Base-by-base conservation (phyloP, 2,329 filamentous ascomycete genomes). In the Hypoxylon sp. region DNA sequence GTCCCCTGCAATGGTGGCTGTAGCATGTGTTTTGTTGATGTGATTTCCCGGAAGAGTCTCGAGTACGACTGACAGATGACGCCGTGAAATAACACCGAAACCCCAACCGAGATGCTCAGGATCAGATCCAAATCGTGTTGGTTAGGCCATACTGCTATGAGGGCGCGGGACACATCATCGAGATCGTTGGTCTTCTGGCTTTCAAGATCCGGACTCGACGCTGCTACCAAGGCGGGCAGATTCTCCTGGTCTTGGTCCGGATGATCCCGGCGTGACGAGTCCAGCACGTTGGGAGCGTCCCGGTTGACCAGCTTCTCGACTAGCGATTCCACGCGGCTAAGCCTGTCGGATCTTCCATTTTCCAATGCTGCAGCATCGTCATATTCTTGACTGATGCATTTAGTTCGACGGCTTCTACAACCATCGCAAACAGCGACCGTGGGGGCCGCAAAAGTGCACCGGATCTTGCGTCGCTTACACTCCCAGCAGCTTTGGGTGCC, bases 401-500 rank as follows among this genome's bases (percentile, higher is more conserved):
- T 60, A 0, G 74, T 72, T 1, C 76, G 73, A 0, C 82, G 77
- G 5, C 77, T 68, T 17, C 72, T 69, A 60, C 83, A 86, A 2
- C 74, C 76, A 24, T 76, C 69, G 55, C 83, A 85, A 1, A 77
- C 62, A 3, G 70, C 54, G 4, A 78, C 74, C 2, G 71, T 63
- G 3, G 74, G 66, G 3, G 73, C 66, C 9, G 72, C 68, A 56
- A 81, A 80, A 13, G 74, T 77, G 65, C 83, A 86, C 2, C 76
- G 73, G 4, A 80, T 75, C 70, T 86, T 86, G 20, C 82, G 77
- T 47, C 80, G 76, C 69, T 82, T 82, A 75, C 83, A 86, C 62
- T 84, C 82, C 82, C 82, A 85, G 67, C 83, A 85, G 53, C 81
- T 84, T 23, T 72, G 75, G 0, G 83, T 85, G n/a, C 83, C 83